Percentiles rank a stretch among this genome's conserved stretches.
Conservation (phyloP, 768 basidiomycete species). For the Lactarius hatsudake region DNA sequence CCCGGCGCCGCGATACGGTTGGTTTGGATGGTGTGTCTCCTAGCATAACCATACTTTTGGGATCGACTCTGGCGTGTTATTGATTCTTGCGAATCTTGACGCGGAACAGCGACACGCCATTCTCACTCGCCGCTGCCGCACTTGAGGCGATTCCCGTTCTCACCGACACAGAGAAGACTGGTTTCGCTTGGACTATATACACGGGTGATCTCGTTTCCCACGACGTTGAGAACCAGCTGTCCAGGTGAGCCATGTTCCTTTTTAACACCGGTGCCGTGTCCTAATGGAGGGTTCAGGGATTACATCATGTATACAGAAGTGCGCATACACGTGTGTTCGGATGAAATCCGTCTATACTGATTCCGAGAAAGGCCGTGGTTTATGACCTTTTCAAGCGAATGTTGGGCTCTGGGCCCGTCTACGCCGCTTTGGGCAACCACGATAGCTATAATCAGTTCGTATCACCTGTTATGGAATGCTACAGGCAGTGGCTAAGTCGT, state of each 20-base stretch:
- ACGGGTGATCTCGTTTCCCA: conserved; percentile 77
- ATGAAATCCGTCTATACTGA: conserved; percentile 6
- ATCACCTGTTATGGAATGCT: not conserved
- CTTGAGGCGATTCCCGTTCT: conserved; percentile 67
- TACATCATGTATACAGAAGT: conserved; percentile 66
- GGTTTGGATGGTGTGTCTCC: conserved; percentile 52
- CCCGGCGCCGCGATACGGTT: conserved; percentile 68
- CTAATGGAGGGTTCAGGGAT: conserved; percentile 38
- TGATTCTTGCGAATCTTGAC: not conserved
- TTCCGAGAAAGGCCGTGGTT: conserved; percentile 47
- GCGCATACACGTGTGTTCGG: conserved; percentile 1
- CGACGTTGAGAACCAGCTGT: conserved; percentile 62
- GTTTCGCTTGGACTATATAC: conserved; percentile 64
- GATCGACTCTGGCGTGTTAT: not conserved
- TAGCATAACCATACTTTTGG: not conserved
- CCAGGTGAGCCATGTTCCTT: conserved; percentile 42
- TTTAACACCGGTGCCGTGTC: not conserved
- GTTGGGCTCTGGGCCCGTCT: conserved; percentile 68
- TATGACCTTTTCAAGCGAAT: conserved; percentile 64
- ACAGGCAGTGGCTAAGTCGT: not conserved
- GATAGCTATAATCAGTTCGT: conserved; percentile 66
- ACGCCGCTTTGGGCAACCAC: conserved; percentile 74
- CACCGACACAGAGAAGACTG: conserved; percentile 55
- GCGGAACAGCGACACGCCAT: conserved; percentile 53
- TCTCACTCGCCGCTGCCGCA: conserved; percentile 55